A percentile compares a stretch with the other conserved stretches of the same genome.
These are phyloP conservation scores for Chlorella variabilis DNA, from an alignment of 163 green algal genomes.

Conservation along the genomic window DNA sequence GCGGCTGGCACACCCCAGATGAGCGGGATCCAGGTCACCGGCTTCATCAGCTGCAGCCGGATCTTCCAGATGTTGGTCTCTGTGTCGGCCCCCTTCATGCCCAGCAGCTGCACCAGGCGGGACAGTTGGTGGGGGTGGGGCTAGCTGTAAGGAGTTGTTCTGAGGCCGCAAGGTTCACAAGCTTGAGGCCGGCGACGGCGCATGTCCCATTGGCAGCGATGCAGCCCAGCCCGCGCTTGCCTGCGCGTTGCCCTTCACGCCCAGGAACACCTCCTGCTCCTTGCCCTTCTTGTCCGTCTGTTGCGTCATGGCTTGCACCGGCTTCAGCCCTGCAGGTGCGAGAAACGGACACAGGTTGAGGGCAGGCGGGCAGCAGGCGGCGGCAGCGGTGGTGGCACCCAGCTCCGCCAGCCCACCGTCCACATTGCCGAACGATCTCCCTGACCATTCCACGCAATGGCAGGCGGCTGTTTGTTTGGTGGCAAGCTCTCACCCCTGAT, in stretches of 20 bases:
- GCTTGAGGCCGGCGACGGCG: too few relatives aligned
- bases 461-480: too few relatives aligned
- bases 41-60: constrained; percentile 97
- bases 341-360: too few relatives aligned
- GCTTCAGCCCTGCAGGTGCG: constrained; percentile 17
- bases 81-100: constrained; percentile 81
- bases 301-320: constrained; percentile 33
- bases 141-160: not conserved
- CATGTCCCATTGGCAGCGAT: too few relatives aligned
- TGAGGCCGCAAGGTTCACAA: too few relatives aligned
- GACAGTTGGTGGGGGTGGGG: not conserved
- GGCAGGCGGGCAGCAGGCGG: not conserved
- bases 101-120: constrained; percentile 62
- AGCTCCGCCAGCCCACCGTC: too few relatives aligned
- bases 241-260: constrained; percentile 50
- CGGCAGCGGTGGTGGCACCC: too few relatives aligned
- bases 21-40: constrained; percentile 97
- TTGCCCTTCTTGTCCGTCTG: constrained; percentile 46
- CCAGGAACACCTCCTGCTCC: constrained; percentile 54
- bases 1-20: constrained; percentile 86
- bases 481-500: constrained; percentile 40
- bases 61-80: constrained; percentile 94
- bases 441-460: too few relatives aligned
- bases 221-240: too few relatives aligned
- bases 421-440: too few relatives aligned